These are phyloP conservation scores for Vicia sativa DNA, from an alignment of 306 rosid species.

Conservation along the genomic window DNA sequence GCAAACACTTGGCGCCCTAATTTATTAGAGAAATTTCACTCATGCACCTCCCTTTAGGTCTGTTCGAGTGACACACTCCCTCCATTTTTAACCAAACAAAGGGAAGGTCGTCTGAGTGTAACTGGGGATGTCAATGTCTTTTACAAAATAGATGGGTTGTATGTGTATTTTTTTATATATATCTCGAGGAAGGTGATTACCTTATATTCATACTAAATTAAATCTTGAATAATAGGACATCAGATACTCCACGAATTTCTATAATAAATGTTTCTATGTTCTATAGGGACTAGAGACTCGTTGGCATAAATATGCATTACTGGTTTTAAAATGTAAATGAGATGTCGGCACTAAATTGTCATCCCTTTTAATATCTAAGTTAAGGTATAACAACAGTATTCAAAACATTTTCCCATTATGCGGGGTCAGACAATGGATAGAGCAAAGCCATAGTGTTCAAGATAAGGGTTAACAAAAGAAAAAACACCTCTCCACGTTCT, in stretches of 20 bases:
- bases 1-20: background rate
- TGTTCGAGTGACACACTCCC: background rate
- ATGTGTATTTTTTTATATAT: background rate
- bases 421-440: conserved; percentile 2
- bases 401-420: conserved; percentile 15
- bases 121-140: background rate
- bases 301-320: conserved; percentile 8
- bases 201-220: background rate
- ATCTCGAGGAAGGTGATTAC: background rate
- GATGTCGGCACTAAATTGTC: conserved; percentile 10
- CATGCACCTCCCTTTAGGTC: background rate
- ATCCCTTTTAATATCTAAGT: conserved; percentile 23
- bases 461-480: conserved; percentile 16
- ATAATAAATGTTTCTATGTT: conserved; percentile 5
- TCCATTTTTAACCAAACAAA: background rate
- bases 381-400: conserved; percentile 9
- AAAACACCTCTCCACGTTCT: conserved; percentile 98
- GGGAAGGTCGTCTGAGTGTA: background rate
- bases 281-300: conserved; percentile 23
- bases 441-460: conserved; percentile 5
- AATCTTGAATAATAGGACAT: conserved; percentile 14
- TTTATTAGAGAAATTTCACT: background rate
- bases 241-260: background rate
- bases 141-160: background rate
- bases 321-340: background rate